Base-by-base conservation (phyloP, 352 stramenopile species). In the Peronospora belbahrii region DNA sequence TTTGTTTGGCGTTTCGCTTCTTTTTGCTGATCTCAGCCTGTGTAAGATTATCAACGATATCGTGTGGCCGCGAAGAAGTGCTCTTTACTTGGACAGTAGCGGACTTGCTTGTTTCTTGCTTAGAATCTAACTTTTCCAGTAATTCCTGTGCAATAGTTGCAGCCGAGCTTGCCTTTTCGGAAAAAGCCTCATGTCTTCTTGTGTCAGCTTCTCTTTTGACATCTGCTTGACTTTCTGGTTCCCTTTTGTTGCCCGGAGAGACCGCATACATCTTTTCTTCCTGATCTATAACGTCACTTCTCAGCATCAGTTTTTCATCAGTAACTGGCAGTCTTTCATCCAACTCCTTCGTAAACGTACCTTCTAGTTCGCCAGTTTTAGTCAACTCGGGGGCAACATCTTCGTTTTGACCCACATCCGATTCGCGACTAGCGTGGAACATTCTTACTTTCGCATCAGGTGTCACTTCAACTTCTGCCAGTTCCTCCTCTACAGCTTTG, bases 401-500 rank as follows among this genome's bases (percentile, higher is more conserved):
- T 30, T 58, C 43, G 24, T 7, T 39, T 27, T 41, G 34, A 24
- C 20, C 19, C 8, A 14, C 19, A 37, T 58, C n/a, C 28, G 33
- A n/a, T 2, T 53, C 30, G n/a, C 8, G 13, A 19, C 40, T 19
- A 39, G 30, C 10, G 42, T 41, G 22, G 34, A 17, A n/a, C 20
- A 42, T 32, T 13, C 52, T 55, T 6, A 52, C 30, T 32, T 35
- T 33, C 4, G 46, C 42, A 22, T 56, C 28, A 15, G 42, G 24
- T 11, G 48, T 57, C 23, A 64, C 44, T 40, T 58, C 44, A 27
- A 55, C 18, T 49, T 64, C 59, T 37, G 35, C 35, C 25, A 48
- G 5, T 11, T 20, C 34, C 11, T 53, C 35, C 24, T 9, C 32
- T 40, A 14, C n/a, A 24, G 33, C 27, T 41, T 42, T 9, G 24